Evolutionary conservation across 1,139 yeast species (phyloP), one percentile per base, ranked within the genome.

Genomic region (Hyphopichia khmerensis): DNA sequence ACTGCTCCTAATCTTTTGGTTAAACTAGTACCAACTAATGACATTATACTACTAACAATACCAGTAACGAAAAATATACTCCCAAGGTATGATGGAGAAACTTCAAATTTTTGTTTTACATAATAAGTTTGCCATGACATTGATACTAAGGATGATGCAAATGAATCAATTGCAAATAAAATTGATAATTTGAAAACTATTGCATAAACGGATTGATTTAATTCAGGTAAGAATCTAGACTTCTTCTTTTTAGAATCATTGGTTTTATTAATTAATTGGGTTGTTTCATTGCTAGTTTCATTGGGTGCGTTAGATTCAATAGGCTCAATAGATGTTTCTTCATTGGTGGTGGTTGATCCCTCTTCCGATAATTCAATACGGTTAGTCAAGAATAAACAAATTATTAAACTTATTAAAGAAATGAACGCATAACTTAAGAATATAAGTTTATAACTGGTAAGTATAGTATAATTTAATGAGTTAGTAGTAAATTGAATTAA

Each of bases 1-100:
- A 74, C 66, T 0, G 78, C 71, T 1, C 79, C 79, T 37, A 65
- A 49, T 40, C 72, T 56, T 42, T 73, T 73, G 39, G 76, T 70
- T 21, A 73, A 56, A 4, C 72, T 59, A 0, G 79, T 67, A 29
- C 77, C 70, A 6, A 67, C 52, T 17, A 77, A 56, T 0, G 80
- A 68, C 47, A 72, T 65, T 33, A 69, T 47, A 0, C 75, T 73
- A 39, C 75, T 63, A 7, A 72, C 54, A 17, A 71, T 48, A 21
- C 74, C 72, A 9, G 72, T 69, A 13, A 56, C 48, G 38, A 72
- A 67, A 49, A 74, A 72, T 0, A 73, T 61, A 2, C 63, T 47
- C 1, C 79, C 79, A 33, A 73, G 58, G 21, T 57, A 53, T 1
- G 67, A 54, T 2, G 77, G 50, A 9, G 64, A 53, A 2, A 67